Conservation (phyloP, 768 basidiomycete species). For the Clavaria fumosa region DNA sequence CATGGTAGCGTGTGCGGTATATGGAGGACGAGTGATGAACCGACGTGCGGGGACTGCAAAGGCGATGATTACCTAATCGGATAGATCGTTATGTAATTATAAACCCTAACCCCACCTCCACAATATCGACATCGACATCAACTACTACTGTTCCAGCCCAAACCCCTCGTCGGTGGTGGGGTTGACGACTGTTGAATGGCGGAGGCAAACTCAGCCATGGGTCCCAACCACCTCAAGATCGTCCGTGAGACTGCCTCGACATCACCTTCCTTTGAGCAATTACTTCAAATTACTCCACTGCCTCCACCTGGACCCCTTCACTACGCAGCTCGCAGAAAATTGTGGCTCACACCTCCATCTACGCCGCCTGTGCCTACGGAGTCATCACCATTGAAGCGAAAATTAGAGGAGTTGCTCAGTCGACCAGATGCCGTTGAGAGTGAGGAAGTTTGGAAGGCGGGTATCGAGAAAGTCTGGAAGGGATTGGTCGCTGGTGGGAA, state of each 20-base stretch:
- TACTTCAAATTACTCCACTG: conserved; percentile 24
- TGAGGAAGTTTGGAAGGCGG: conserved; percentile 40
- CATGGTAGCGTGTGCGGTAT: too few species aligned
- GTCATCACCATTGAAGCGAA: conserved; percentile 26
- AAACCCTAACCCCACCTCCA: too few species aligned
- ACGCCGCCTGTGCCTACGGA: conserved; percentile 11
- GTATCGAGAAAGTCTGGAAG: conserved; percentile 47
- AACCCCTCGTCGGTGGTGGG: too few species aligned
- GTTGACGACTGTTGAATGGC: too few species aligned
- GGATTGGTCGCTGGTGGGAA: conserved; percentile 41
- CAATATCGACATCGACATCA: too few species aligned
- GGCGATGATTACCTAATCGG: too few species aligned
- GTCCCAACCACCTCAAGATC: conserved; percentile 1
- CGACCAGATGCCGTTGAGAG: conserved; percentile 30
- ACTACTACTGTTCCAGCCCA: too few species aligned
- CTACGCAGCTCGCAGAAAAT: conserved; percentile 44
- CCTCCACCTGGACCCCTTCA: conserved; percentile 50
- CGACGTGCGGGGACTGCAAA: too few species aligned
- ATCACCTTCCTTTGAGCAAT: conserved; percentile 23
- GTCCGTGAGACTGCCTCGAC: conserved; percentile 5
- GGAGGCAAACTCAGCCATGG: neutral
- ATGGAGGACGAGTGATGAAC: too few species aligned
- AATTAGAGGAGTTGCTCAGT: conserved; percentile 36
- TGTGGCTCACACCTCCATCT: conserved; percentile 36
- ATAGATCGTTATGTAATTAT: too few species aligned